Conservation (phyloP, 306 rosid genomes). For the apple (Malus domestica) region DNA sequence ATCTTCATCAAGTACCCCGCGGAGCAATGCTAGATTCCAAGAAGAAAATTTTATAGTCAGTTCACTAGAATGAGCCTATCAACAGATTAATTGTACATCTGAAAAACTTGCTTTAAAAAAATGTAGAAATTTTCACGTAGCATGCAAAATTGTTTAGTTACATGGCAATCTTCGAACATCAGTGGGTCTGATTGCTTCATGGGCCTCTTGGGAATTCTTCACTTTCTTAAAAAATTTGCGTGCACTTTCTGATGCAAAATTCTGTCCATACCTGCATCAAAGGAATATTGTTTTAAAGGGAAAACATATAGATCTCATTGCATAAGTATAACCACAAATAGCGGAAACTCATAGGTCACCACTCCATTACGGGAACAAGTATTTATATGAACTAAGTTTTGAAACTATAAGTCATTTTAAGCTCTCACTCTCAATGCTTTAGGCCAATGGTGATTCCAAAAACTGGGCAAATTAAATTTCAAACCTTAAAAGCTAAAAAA, state of each 20-base stretch:
- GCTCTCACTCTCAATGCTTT: not conserved
- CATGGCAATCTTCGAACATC: conserved; percentile 79
- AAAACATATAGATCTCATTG: not conserved
- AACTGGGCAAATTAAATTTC: not conserved
- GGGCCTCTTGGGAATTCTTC: conserved; percentile 99
- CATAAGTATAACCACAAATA: not conserved
- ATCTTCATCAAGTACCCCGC: conserved; percentile 68
- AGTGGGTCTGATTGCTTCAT: conserved; percentile 97
- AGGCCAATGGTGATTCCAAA: not conserved
- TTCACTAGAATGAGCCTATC: conserved; percentile 7
- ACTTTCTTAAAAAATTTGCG: conserved; percentile 84
- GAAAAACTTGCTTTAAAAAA: not conserved
- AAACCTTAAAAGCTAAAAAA: not conserved
- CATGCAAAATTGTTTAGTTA: conserved; percentile 24
- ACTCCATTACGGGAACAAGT: not conserved
- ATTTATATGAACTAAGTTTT: not conserved
- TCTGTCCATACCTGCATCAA: conserved; percentile 69
- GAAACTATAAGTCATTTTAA: not conserved
- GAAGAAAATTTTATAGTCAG: conserved; percentile 20
- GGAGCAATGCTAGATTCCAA: conserved; percentile 57
- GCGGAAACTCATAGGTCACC: not conserved
- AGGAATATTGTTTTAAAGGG: conserved; percentile 18
- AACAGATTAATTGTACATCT: conserved; percentile 17
- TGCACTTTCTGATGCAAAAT: conserved; percentile 49
- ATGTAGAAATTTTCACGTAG: not conserved